Evolutionary conservation across 2,329 filamentous ascomycete species (phyloP).

Genomic region (Microdochium trichocladiopsis): DNA sequence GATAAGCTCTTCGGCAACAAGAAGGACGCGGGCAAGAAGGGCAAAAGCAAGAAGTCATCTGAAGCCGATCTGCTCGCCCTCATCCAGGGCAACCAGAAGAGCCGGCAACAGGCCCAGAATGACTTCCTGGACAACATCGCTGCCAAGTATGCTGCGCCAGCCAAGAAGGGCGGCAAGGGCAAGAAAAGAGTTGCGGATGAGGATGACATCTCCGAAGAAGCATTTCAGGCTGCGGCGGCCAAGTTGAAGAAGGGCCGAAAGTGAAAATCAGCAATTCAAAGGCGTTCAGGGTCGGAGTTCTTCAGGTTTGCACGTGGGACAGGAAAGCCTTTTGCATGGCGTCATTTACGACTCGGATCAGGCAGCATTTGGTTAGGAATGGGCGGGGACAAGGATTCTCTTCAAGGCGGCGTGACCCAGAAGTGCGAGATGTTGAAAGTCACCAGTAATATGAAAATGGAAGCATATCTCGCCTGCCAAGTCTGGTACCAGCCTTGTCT

Average conservation of each 20-base stretch:
- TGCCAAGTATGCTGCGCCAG: constrained; percentile 60
- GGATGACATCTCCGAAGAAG: constrained; percentile 56
- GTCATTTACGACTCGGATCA: background rate
- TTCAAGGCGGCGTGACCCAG: too few relatives aligned
- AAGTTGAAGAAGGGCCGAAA: constrained; percentile 27
- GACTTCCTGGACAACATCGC: constrained; percentile 68
- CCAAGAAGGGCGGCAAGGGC: constrained; percentile 38
- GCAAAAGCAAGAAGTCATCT: constrained; percentile 21
- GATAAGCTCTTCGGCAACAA: constrained; percentile 57
- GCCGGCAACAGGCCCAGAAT: constrained; percentile 33
- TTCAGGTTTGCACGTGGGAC: background rate
- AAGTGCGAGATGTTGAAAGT: too few relatives aligned
- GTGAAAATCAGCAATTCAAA: background rate
- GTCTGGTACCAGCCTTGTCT: background rate
- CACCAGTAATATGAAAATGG: too few relatives aligned
- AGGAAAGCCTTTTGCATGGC: background rate
- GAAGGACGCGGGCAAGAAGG: constrained; percentile 38
- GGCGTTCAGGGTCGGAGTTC: background rate
- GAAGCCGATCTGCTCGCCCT: constrained; percentile 61
- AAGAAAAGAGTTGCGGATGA: constrained; percentile 49
- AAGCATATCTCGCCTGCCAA: too few relatives aligned
- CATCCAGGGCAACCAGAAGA: constrained; percentile 65
- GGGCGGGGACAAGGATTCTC: background rate
- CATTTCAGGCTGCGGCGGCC: constrained; percentile 49
- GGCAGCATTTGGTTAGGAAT: background rate